phyloP scores from a whole-genome alignment of 192 early-diverging fungal species.

The Obelidium mucronatum region DNA sequence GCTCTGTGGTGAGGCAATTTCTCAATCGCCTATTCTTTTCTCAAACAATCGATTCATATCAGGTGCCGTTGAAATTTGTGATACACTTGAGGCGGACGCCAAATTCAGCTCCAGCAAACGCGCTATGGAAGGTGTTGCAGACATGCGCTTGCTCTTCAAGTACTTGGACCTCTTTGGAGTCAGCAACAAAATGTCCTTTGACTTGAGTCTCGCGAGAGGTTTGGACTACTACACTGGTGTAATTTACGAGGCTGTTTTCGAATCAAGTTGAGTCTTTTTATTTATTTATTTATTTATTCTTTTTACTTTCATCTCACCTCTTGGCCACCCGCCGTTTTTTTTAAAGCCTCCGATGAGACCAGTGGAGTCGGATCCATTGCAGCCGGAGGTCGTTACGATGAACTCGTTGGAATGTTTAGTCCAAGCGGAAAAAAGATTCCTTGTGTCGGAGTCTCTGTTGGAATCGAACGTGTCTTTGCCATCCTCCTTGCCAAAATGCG shows the following conservation, averaged over 20 bases:
- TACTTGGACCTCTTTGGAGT: conserved; percentile 87
- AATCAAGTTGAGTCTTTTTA: conserved; percentile 6
- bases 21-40: not conserved
- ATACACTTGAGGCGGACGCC: conserved; percentile 70
- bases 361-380: conserved; percentile 95
- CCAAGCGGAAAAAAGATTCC: conserved; percentile 77
- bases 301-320: not conserved
- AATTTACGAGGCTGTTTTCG: conserved; percentile 94
- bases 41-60: too few relatives aligned
- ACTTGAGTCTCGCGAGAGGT: conserved; percentile 94
- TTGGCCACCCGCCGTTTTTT: not conserved
- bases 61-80: conserved; percentile 80
- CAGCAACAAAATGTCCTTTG: conserved; percentile 79
- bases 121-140: conserved; percentile 81
- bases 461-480: conserved; percentile 95
- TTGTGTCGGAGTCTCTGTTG: conserved; percentile 95
- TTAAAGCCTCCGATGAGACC: conserved; percentile 67
- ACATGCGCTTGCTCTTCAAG: conserved; percentile 84
- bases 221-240: conserved; percentile 99
- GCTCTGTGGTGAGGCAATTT: conserved; percentile 57
- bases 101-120: conserved; percentile 69
- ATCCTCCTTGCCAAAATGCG: conserved; percentile 59
- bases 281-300: not conserved
- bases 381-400: conserved; percentile 97
- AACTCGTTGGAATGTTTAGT: conserved; percentile 96